Evolutionary conservation across 495 filamentous ascomycete species (phyloP).

Genomic region (Penicillium salamii): DNA sequence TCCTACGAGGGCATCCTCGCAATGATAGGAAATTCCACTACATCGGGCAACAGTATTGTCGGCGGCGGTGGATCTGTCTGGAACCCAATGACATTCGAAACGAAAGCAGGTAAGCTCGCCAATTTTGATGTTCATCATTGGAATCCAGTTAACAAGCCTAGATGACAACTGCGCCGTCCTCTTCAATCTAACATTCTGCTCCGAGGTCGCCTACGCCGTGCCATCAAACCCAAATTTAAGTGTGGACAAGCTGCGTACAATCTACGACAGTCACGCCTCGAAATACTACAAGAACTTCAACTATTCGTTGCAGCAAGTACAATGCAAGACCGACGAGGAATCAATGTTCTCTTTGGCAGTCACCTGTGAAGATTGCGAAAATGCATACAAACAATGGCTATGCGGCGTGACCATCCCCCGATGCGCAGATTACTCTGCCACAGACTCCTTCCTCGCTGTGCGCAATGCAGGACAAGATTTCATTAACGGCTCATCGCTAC

Average conservation of each 20-base stretch:
- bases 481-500: constrained; percentile 59
- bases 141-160: constrained; percentile 21
- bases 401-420: constrained; percentile 90
- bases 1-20: constrained; percentile 71
- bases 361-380: constrained; percentile 70
- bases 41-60: constrained; percentile 46
- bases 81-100: constrained; percentile 62
- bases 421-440: constrained; percentile 75
- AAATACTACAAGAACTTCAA: constrained; percentile 69
- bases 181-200: constrained; percentile 79
- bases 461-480: constrained; percentile 69
- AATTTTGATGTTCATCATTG: no score
- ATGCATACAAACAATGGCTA: constrained; percentile 88
- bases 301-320: constrained; percentile 76
- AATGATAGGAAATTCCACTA: constrained; percentile 54
- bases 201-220: constrained; percentile 83
- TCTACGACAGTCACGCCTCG: constrained; percentile 67
- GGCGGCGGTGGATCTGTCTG: constrained; percentile 73
- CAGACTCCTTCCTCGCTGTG: constrained; percentile 53
- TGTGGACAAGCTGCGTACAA: constrained; percentile 47
- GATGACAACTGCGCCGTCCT: constrained; percentile 79
- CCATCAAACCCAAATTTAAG: constrained; percentile 63
- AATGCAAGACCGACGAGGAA: constrained; percentile 71
- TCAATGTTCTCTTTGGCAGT: constrained; percentile 77
- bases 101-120: constrained; percentile 76